Base-by-base conservation (phyloP, 768 basidiomycete species). In the Mycena filopes region DNA sequence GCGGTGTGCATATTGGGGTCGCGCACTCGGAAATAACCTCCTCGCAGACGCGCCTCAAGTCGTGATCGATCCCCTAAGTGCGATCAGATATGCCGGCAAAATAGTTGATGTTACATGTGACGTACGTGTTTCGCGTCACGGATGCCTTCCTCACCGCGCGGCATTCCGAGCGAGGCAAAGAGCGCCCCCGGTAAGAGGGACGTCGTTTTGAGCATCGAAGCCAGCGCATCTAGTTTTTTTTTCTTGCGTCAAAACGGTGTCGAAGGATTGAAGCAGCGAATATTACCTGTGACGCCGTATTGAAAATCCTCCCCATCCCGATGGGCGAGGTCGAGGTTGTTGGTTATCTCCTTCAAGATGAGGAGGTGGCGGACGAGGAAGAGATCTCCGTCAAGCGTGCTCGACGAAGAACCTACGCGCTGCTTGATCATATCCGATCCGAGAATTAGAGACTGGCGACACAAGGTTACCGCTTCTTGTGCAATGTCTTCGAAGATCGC, bases 401-500 rank as follows among this genome's bases (percentile, higher is more conserved):
- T 78, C 9, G 79, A 68, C 23, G 83, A 78, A 80, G 77, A 41
- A 81, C 82, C 51, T 84, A 86, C 31, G 73, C 62, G 60, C 48
- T 76, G 75, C 25, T 85, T 82, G 51, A 98, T 82, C 23, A 83
- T 79, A n/a, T 90, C 85, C 0, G 92, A 84, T 0, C 93, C 95
- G 7, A 84, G 76, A 38, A 92, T 82, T 4, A 99, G 85, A 0
- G 96, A 97, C 63, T 90, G 85, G 38, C 90, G 87, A 75, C 96
- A 97, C 5, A 95, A 81, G 15, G 85, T 83, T 33, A 98, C 84
- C 0, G 96, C 94, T 78, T 98, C 96, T 78, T 96, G 94, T 0
- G 97, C 96, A 42, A 99, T 93, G 75, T 99, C 98, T 71, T 96
- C 93, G 63, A 98, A 99, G 62, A 98, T 96, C 1, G 89, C 91